Evolutionary conservation across 805 yeast genomes (phyloP).

Genomic region (Pichia scutulata): DNA sequence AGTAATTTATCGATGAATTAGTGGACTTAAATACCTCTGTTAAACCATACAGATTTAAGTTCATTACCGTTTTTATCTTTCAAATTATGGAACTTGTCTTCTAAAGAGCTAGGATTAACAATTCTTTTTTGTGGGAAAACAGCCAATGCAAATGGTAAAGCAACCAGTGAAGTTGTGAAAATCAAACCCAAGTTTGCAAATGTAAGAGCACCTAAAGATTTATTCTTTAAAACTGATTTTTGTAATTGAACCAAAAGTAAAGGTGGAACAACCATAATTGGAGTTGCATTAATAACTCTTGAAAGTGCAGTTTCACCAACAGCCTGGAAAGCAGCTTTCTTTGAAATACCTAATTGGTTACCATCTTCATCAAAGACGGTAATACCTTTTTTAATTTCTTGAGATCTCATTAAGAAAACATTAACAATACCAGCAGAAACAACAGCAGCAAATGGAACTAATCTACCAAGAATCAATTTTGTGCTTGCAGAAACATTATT

Average conservation of each 20-base stretch:
- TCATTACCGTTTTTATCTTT: slow-evolving; percentile 54
- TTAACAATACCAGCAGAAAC: slow-evolving; percentile 95
- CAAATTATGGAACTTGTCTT: slow-evolving; percentile 51
- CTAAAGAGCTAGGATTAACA: slow-evolving; percentile 53
- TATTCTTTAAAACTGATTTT: slow-evolving; percentile 58
- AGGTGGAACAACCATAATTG: slow-evolving; percentile 96
- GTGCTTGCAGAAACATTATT: slow-evolving; percentile 64
- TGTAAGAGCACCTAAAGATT: slow-evolving; percentile 57
- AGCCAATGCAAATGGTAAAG: slow-evolving; percentile 90
- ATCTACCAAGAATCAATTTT: slow-evolving; percentile 64
- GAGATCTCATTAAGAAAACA: slow-evolving; percentile 94
- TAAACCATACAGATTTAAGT: slow-evolving; percentile 65
- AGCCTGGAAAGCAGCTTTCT: slow-evolving; percentile 82
- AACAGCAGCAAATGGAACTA: slow-evolving; percentile 98
- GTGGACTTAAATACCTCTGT: slow-evolving; percentile 71
- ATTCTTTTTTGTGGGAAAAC: slow-evolving; percentile 86
- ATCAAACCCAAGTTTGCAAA: slow-evolving; percentile 79
- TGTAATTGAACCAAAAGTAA: slow-evolving; percentile 73
- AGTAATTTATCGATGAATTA: too few species aligned
- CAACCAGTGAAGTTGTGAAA: slow-evolving; percentile 76
- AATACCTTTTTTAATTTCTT: slow-evolving; percentile 84
- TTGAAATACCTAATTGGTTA: slow-evolving; percentile 63
- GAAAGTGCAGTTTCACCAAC: slow-evolving; percentile 97
- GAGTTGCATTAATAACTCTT: slow-evolving; percentile 92
- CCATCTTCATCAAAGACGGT: slow-evolving; percentile 58